A percentile compares a stretch with the other conserved stretches of the same genome.
Conservation (phyloP, 331 rosid genomes). For the Malus hybrid region DNA sequence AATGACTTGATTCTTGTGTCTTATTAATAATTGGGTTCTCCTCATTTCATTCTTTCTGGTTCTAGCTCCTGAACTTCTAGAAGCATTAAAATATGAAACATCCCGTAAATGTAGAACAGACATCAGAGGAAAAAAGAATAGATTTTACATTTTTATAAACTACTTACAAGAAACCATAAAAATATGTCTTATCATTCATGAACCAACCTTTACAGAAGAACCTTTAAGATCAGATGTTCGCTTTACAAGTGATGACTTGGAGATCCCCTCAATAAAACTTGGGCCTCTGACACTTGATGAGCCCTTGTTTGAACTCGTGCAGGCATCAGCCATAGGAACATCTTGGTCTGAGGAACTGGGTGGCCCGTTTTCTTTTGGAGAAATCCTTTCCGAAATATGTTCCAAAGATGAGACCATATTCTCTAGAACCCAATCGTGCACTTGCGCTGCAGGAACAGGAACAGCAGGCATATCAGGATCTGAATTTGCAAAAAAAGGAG, state of each 20-base stretch:
- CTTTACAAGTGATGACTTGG: conserved; percentile 82
- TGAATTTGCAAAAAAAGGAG: conserved; percentile 96
- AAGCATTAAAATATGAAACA: background rate
- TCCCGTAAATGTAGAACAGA: background rate
- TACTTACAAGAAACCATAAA: background rate
- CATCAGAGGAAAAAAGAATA: background rate
- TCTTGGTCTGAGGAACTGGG: conserved; percentile 76
- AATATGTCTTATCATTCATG: conserved; percentile 7
- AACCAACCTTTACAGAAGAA: conserved; percentile 81
- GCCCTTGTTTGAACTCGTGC: conserved; percentile 50
- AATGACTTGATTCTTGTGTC: background rate
- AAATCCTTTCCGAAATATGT: conserved; percentile 69
- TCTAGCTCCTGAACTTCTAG: background rate
- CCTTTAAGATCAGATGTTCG: conserved; percentile 84
- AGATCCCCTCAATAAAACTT: conserved; percentile 86
- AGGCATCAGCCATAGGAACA: conserved; percentile 94
- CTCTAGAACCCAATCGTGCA: conserved; percentile 81
- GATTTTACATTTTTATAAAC: background rate
- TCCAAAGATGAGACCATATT: conserved; percentile 77
- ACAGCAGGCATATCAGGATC: conserved; percentile 99
- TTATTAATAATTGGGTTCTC: background rate
- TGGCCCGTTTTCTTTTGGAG: conserved; percentile 86
- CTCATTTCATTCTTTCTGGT: background rate
- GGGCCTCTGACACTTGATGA: conserved; percentile 55
- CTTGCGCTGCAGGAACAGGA: conserved; percentile 83